phyloP scores from a whole-genome alignment of 208 protist genomes.

The Borovskyia barvae region DNA sequence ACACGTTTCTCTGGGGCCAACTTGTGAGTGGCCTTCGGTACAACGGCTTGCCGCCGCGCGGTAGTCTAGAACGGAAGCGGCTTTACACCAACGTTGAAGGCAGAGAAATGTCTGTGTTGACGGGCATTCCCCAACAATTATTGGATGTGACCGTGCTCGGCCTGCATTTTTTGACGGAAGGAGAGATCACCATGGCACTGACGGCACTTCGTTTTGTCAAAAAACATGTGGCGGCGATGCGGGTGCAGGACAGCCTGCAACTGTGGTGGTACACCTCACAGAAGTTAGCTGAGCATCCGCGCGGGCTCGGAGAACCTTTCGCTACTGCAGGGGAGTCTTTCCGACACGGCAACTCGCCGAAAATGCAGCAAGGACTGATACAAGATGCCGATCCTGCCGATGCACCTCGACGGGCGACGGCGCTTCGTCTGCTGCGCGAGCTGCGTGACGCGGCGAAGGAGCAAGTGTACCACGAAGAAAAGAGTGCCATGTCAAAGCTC shows the following conservation, averaged over 20 bases:
- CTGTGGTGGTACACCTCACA: slow-evolving; percentile 36
- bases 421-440: slow-evolving; percentile 12
- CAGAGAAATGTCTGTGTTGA: slow-evolving; percentile 31
- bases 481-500: slow-evolving; percentile 16
- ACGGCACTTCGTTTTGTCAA: slow-evolving; percentile 29
- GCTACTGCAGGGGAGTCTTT: slow-evolving; percentile 2
- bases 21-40: slow-evolving; percentile 36
- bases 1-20: slow-evolving; percentile 66
- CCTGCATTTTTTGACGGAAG: slow-evolving; percentile 14
- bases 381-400: no score
- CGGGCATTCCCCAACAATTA: slow-evolving; percentile 38
- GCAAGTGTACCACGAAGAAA: slow-evolving; percentile 15
- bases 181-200: slow-evolving; percentile 3
- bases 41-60: slow-evolving; percentile 16
- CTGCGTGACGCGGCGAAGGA: slow-evolving; percentile 22
- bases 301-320: background rate
- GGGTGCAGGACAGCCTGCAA: slow-evolving; percentile 44
- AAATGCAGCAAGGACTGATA: no score
- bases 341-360: no score
- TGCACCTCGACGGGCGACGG: no score
- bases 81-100: slow-evolving; percentile 41
- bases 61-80: slow-evolving; percentile 8
- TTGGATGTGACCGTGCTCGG: slow-evolving; percentile 38
- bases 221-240: slow-evolving; percentile 39
- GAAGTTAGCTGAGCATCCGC: no score